These are phyloP conservation scores for Phaeosphaeriaceae sp. DNA, from an alignment of 2,329 filamentous ascomycete genomes.

Conservation along the genomic window DNA sequence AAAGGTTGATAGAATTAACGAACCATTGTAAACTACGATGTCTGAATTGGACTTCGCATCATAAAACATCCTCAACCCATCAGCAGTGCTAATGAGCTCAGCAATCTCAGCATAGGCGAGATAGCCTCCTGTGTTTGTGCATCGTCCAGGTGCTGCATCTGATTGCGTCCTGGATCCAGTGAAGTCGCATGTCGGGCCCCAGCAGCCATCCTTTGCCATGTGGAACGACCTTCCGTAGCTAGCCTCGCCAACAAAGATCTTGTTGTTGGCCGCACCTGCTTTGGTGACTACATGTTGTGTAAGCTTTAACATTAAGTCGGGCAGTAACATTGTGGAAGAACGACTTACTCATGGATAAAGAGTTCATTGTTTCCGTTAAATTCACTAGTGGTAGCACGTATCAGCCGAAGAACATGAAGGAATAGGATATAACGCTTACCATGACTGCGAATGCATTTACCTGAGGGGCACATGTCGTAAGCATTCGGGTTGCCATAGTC, in stretches of 20 bases:
- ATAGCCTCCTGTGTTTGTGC: conserved; percentile 50
- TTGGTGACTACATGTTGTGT: conserved; percentile 50
- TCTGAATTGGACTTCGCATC: conserved; percentile 1
- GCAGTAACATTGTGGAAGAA: too few species aligned
- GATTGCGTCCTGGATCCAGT: conserved; percentile 36
- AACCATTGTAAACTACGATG: conserved; percentile 25
- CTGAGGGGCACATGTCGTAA: conserved; percentile 32
- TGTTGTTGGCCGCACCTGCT: conserved; percentile 32
- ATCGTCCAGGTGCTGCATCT: conserved; percentile 40
- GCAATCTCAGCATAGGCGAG: conserved; percentile 50
- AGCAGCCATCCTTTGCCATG: conserved; percentile 44
- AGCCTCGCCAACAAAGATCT: conserved; percentile 42
- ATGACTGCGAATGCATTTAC: conserved; percentile 42
- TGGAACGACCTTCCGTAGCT: conserved; percentile 47
- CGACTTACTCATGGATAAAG: conserved; percentile 40
- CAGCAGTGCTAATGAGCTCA: conserved; percentile 30
- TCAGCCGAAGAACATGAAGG: too few species aligned
- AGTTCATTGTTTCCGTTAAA: conserved; percentile 42
- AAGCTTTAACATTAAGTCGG: too few species aligned
- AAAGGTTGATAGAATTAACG: too few species aligned
- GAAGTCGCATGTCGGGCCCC: conserved; percentile 42
- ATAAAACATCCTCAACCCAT: conserved; percentile 22
- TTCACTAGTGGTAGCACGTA: conserved; percentile 41
- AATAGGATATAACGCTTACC: not conserved
- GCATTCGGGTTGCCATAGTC: conserved; percentile 44